Base-by-base conservation (phyloP, 345 rosid species). In the Excoecaria cochinchinensis region DNA sequence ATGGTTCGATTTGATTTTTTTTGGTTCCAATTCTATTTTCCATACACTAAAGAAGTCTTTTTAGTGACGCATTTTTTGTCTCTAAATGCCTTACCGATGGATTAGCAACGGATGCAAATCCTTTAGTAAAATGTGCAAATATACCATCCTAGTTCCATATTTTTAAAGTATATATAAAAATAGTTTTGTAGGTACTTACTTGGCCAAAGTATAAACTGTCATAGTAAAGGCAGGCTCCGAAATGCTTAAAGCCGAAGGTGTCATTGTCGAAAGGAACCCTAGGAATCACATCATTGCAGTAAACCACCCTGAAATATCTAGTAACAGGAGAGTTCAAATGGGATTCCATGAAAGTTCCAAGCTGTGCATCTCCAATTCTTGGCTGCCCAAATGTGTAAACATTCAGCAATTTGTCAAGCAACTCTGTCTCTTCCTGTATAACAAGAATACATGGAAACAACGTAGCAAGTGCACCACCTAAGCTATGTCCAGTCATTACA, bases 341-440 rank as follows among this genome's bases (percentile, higher is more conserved):
- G 53, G 85, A 66, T 82, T 88, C 88, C 91, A 94, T 89, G 79
- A 85, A 92, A 50, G 56, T 76, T 13, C 83, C 90, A n/a, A 91
- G 78, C 73, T 83, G 86, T 72, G 67, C 24, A 82, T 92, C 79
- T 48, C 97, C 94, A 21, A 95, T 83, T 75, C 97, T 85, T 1
- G 95, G 99, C 77, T 94, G 95, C 50, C 97, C 94, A 77, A 92
- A 92, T 39, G 97, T 94, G 87, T 86, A 90, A 56, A 88, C 83
- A 12, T 92, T 89, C 38, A 89, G 57, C 76, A 94, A 70, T 59
- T 89, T 90, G 22, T 78, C 72, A 89, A 91, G 83, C 6, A 92
- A 19, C 76, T 86, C 87, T 2, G 57, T 78, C 76, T 92, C 97
- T 65, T 85, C 87, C 40, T 91, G 91, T 52, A 88, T 73, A 67